Conservation (phyloP, 1,284 basidiomycete species). For the Paramarasmius palmivorus region DNA sequence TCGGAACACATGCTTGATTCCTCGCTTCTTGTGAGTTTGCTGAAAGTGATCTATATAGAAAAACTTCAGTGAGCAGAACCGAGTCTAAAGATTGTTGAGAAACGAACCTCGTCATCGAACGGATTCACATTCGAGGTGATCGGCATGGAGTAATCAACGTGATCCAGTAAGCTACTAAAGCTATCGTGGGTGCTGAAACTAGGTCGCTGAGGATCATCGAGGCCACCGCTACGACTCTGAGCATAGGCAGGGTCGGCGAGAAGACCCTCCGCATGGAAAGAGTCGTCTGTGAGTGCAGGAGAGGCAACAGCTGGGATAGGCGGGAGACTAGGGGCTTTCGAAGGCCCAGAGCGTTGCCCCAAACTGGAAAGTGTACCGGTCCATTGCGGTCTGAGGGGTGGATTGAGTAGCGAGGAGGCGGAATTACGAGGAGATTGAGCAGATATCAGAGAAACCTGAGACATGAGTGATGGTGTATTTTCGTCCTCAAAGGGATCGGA, state of each 20-base stretch:
- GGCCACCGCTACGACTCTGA: background rate
- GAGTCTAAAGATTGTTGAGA: too few relatives aligned
- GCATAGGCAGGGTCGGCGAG: slow-evolving; percentile 7
- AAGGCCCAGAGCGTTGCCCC: slow-evolving; percentile 3
- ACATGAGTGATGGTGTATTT: background rate
- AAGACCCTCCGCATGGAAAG: slow-evolving; percentile 12
- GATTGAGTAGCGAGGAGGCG: slow-evolving; percentile 14
- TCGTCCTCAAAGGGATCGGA: background rate
- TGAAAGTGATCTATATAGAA: too few relatives aligned
- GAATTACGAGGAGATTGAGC: background rate
- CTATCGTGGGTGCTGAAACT: background rate
- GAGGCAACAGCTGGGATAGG: slow-evolving; percentile 8
- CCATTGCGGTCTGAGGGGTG: slow-evolving; percentile 11
- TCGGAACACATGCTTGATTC: too few relatives aligned
- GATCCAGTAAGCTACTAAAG: slow-evolving; percentile 1
- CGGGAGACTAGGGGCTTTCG: slow-evolving; percentile 2
- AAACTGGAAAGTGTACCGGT: slow-evolving; percentile 9
- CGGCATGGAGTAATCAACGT: background rate
- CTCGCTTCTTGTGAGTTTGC: too few relatives aligned
- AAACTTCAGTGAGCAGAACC: too few relatives aligned
- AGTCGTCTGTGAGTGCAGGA: slow-evolving; percentile 11
- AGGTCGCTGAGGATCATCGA: too few relatives aligned
- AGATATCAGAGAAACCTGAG: background rate
- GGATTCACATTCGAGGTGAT: background rate
- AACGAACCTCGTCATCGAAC: too few relatives aligned